Evolutionary conservation across 805 yeast species (phyloP).

Genomic region (Ogataea ganodermae): DNA sequence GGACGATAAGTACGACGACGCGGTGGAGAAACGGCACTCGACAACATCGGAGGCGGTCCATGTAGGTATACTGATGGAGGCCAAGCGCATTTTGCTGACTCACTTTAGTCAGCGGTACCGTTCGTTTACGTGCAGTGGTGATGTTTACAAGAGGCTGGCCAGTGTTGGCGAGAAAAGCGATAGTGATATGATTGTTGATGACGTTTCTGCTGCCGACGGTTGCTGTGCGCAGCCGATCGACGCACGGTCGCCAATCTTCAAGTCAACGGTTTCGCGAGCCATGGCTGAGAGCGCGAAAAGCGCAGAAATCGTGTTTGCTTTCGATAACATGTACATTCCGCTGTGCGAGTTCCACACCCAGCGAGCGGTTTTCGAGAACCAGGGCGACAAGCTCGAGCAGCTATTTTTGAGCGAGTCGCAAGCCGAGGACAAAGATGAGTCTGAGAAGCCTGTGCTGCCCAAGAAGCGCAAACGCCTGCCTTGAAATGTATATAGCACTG

Average conservation of each 20-base stretch:
- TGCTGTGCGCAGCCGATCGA: conserved; percentile 17
- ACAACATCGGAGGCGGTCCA: conserved; percentile 85
- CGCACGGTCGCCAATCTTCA: conserved; percentile 28
- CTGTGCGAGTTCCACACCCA: conserved; percentile 45
- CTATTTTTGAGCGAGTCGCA: conserved; percentile 27
- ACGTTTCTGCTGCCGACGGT: background rate
- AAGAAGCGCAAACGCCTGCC: no score
- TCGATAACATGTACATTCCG: conserved; percentile 62
- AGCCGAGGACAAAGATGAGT: conserved; percentile 11
- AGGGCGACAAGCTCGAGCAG: conserved; percentile 30
- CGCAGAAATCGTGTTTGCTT: conserved; percentile 50
- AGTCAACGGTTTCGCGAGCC: conserved; percentile 2
- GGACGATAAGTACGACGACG: conserved; percentile 75
- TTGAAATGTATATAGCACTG: no score
- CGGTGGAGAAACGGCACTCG: conserved; percentile 78
- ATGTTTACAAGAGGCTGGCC: conserved; percentile 27
- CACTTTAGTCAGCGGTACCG: conserved; percentile 94
- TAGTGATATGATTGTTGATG: background rate
- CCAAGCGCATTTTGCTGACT: conserved; percentile 71
- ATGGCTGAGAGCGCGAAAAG: conserved; percentile 29
- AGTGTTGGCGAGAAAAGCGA: conserved; percentile 15
- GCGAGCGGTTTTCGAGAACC: conserved; percentile 30
- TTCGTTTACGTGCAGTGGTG: conserved; percentile 38
- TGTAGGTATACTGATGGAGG: conserved; percentile 70
- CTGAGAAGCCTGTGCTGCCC: background rate